Evolutionary conservation across 176 grass and related monocot genomes (phyloP).

Genomic region (Puya raimondii): DNA sequence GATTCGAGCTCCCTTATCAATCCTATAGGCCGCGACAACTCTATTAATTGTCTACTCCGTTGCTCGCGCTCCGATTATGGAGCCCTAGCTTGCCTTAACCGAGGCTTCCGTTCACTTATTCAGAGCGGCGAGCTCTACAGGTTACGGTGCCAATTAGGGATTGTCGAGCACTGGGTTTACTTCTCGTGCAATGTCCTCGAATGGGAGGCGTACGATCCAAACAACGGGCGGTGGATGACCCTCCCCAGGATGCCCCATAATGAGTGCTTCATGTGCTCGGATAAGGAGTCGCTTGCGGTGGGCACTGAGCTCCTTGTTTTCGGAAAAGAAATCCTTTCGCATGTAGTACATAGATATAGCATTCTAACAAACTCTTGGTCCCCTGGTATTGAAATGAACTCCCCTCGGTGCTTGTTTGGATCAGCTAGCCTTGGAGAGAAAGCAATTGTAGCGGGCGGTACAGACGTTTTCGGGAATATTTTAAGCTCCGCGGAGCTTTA

Average conservation of each 20-base stretch:
- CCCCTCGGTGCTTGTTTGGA: slow-evolving; percentile 88
- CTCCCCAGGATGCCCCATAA: slow-evolving; percentile 88
- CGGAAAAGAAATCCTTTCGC: slow-evolving; percentile 60
- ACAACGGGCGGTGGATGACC: slow-evolving; percentile 63
- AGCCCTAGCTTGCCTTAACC: slow-evolving; percentile 59
- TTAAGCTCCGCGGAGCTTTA: slow-evolving; percentile 74
- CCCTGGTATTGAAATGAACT: slow-evolving; percentile 70
- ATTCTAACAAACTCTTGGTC: slow-evolving; percentile 92
- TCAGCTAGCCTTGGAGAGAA: slow-evolving; percentile 86
- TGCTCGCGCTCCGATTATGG: slow-evolving; percentile 81
- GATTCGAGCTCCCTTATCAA: slow-evolving; percentile 75
- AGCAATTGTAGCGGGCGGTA: slow-evolving; percentile 85
- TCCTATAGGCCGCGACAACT: slow-evolving; percentile 70
- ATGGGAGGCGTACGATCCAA: slow-evolving; percentile 95
- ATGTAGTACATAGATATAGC: slow-evolving; percentile 85
- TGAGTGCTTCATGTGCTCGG: slow-evolving; percentile 83
- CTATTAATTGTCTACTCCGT: slow-evolving; percentile 70
- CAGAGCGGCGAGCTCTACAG: slow-evolving; percentile 63
- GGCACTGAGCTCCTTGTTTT: slow-evolving; percentile 94
- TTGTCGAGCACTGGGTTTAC: slow-evolving; percentile 92
- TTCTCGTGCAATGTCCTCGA: slow-evolving; percentile 86
- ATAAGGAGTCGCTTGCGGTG: slow-evolving; percentile 89
- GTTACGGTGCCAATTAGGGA: slow-evolving; percentile 50
- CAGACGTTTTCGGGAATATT: slow-evolving; percentile 46
- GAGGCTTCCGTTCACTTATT: slow-evolving; percentile 54